Conservation (phyloP, 441 rosid species). For the Arabidopsis lyrata region DNA sequence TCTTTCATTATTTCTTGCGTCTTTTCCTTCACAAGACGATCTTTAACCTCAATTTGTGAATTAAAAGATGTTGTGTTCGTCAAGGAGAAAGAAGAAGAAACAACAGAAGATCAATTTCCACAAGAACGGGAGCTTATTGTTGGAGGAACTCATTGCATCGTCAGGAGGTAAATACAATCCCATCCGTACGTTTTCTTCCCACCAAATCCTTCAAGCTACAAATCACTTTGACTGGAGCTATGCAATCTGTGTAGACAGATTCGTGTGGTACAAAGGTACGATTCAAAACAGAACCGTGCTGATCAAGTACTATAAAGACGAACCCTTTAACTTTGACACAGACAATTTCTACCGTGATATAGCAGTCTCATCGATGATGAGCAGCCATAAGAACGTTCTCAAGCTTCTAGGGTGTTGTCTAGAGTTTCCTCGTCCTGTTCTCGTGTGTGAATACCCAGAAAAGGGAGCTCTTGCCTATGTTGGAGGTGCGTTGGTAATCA, state of each 20-base stretch:
- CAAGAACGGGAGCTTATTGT: conserved; percentile 41
- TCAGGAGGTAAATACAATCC: conserved; percentile 47
- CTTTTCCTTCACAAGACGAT: too few relatives aligned
- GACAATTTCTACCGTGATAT: conserved; percentile 39
- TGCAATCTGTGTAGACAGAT: conserved; percentile 19
- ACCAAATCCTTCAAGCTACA: conserved; percentile 46
- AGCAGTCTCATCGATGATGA: conserved; percentile 42
- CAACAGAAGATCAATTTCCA: conserved; percentile 17
- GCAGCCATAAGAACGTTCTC: conserved; percentile 46
- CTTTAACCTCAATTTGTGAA: too few relatives aligned
- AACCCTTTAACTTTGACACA: conserved; percentile 1
- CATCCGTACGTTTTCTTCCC: conserved; percentile 43
- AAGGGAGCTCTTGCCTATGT: conserved; percentile 31
- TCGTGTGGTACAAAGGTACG: conserved; percentile 25
- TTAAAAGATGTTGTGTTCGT: too few relatives aligned
- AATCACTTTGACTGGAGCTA: conserved; percentile 40
- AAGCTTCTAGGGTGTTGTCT: conserved; percentile 55
- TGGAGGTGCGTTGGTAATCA: too few relatives aligned
- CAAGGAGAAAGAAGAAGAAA: background rate
- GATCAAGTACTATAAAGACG: background rate
- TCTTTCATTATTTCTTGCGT: too few relatives aligned
- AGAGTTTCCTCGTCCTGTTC: conserved; percentile 43
- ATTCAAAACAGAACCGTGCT: conserved; percentile 27
- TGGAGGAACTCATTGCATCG: conserved; percentile 49
- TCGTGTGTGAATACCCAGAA: conserved; percentile 47